Conservation (phyloP, 148 eudicot species). For the Diospyros lotus region DNA sequence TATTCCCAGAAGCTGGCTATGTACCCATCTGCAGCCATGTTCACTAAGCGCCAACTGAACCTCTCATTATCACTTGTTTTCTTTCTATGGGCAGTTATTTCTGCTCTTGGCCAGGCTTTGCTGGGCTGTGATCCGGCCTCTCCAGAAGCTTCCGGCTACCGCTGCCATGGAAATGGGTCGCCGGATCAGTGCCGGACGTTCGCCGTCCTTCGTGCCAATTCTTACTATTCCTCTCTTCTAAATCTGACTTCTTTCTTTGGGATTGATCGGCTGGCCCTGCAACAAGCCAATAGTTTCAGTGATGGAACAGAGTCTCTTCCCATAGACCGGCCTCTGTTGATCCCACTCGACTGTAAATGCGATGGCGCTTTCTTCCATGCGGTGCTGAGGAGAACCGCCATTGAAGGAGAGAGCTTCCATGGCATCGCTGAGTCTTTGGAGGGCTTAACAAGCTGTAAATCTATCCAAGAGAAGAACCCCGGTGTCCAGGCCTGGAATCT, state of each 20-base stretch:
- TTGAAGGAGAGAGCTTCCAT: conserved; percentile 42
- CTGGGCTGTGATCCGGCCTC: conserved; percentile 33
- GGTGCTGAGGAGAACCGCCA: conserved; percentile 29
- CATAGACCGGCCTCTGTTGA: conserved; percentile 35
- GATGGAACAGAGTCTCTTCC: conserved; percentile 39
- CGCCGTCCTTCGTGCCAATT: conserved; percentile 44
- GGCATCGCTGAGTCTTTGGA: conserved; percentile 48
- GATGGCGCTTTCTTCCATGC: conserved; percentile 34
- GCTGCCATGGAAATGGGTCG: conserved; percentile 21
- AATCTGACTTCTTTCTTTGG: conserved; percentile 54
- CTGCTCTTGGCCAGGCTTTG: conserved; percentile 27
- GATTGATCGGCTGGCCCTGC: conserved; percentile 30
- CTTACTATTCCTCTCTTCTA: conserved; percentile 42
- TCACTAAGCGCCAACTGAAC: conserved; percentile 20
- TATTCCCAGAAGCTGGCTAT: conserved; percentile 19
- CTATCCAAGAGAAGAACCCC: conserved; percentile 39
- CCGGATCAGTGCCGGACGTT: conserved; percentile 33
- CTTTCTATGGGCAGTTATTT: conserved; percentile 14
- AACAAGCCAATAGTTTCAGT: conserved; percentile 46
- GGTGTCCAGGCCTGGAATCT: conserved; percentile 29
- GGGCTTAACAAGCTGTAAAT: conserved; percentile 60
- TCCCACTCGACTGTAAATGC: conserved; percentile 61
- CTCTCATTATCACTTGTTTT: conserved; percentile 4
- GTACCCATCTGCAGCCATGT: conserved; percentile 14
- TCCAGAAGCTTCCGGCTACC: conserved; percentile 17